phyloP scores from a whole-genome alignment of 2,329 filamentous ascomycete species.

The Penicillium italicum region DNA sequence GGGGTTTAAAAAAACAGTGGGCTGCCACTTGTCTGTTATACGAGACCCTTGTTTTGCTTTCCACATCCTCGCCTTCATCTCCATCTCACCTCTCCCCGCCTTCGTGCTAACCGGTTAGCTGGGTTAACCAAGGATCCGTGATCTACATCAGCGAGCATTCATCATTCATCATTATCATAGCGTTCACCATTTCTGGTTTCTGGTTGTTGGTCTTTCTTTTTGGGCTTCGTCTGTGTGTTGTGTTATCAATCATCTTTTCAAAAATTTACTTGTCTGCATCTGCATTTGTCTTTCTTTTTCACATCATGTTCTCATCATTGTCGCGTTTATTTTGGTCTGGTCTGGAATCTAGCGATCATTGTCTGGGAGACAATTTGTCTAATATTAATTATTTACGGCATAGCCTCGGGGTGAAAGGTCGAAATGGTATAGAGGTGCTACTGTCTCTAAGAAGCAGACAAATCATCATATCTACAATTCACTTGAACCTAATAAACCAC shows the following conservation, averaged over 20 bases:
- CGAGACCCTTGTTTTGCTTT: not conserved
- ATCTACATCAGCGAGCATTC: conserved; percentile 21
- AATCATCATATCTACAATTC: not conserved
- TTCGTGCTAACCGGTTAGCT: conserved; percentile 11
- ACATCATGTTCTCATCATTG: not conserved
- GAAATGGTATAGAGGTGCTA: not conserved
- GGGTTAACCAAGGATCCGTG: conserved; percentile 12
- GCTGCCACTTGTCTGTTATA: conserved; percentile 1
- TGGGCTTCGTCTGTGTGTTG: conserved; percentile 3
- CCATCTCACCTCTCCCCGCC: not conserved
- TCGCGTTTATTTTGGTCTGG: not conserved
- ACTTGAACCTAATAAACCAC: not conserved
- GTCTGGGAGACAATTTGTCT: conserved; percentile 1
- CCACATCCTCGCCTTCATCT: conserved; percentile 4
- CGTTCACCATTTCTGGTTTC: conserved; percentile 6
- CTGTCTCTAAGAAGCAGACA: not conserved
- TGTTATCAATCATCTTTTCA: conserved; percentile 3
- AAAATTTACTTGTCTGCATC: not conserved
- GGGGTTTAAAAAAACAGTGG: not conserved
- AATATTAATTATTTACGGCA: conserved; percentile 11
- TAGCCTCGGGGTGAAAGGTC: conserved; percentile 4
- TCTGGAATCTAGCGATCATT: conserved; percentile 5
- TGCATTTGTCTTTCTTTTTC: not conserved
- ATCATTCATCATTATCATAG: conserved; percentile 22
- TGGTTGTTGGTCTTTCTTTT: not conserved